phyloP scores from a whole-genome alignment of 306 rosid genomes.

The Ochetophila trinervis region DNA sequence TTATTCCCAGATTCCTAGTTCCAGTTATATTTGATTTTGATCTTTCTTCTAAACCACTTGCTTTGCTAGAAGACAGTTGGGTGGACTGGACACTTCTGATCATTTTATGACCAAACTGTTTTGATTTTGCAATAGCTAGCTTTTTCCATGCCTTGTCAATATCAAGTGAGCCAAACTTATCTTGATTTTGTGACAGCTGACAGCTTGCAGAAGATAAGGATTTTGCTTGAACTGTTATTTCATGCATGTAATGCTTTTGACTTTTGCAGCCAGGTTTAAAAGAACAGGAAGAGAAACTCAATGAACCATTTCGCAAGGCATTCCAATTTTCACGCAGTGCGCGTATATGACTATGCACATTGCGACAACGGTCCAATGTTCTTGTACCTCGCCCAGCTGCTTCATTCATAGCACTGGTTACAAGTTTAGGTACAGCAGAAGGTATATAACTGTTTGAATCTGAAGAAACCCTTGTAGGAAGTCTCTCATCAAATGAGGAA shows the following conservation, averaged over 20 bases:
- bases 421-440: conserved; percentile 26
- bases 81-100: conserved; percentile 6
- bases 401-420: conserved; percentile 22
- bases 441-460: conserved; percentile 19
- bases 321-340: conserved; percentile 66
- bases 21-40: conserved; percentile 21
- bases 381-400: conserved; percentile 26
- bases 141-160: conserved; percentile 76
- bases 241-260: conserved; percentile 24
- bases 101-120: conserved; percentile 19
- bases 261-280: conserved; percentile 29
- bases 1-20: conserved; percentile 12
- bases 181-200: conserved; percentile 33
- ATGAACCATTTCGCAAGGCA: conserved; percentile 59
- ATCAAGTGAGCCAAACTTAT: conserved; percentile 28
- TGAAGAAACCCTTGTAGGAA: conserved; percentile 22
- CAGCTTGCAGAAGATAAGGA: conserved; percentile 35
- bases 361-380: conserved; percentile 40
- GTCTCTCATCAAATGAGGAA: conserved; percentile 17
- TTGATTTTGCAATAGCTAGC: conserved; percentile 57
- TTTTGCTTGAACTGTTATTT: conserved; percentile 26
- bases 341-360: conserved; percentile 42
- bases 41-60: conserved; percentile 30
- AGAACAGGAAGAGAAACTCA: conserved; percentile 45
- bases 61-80: conserved; percentile 23